A percentile compares a stretch with the other conserved stretches of the same genome.
phyloP scores from a whole-genome alignment of 495 filamentous ascomycete species.

The Baudoinia panamericana region DNA sequence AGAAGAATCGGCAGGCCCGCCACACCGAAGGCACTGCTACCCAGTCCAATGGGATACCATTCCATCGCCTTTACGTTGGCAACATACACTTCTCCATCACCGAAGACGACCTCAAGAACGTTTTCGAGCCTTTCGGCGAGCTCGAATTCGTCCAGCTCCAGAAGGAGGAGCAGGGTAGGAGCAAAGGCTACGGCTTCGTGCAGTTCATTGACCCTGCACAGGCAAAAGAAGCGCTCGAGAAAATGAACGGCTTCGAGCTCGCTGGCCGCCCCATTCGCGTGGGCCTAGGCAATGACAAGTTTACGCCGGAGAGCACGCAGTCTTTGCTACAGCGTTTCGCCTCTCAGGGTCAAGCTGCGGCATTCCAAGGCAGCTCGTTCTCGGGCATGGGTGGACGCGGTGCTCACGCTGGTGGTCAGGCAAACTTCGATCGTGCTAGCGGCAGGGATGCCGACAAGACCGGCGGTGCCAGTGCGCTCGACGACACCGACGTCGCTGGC shows the following conservation, averaged over 20 bases:
- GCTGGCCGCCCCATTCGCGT: conserved; percentile 95
- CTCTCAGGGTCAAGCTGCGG: conserved; percentile 53
- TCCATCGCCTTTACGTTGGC: conserved; percentile 97
- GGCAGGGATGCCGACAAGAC: conserved; percentile 85
- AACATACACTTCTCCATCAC: conserved; percentile 99
- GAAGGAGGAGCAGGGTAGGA: conserved; percentile 82
- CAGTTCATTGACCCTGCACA: conserved; percentile 93
- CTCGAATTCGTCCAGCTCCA: conserved; percentile 95
- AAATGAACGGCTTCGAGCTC: conserved; percentile 99
- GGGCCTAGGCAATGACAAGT: conserved; percentile 99
- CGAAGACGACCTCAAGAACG: conserved; percentile 86
- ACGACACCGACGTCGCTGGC: conserved; percentile 95
- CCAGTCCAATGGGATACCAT: conserved; percentile 65
- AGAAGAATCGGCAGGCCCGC: conserved; percentile 96
- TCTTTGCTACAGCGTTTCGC: conserved; percentile 82
- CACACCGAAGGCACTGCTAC: conserved; percentile 57
- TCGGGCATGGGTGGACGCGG: conserved; percentile 84
- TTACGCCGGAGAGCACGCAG: conserved; percentile 91
- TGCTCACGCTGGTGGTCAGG: conserved; percentile 61
- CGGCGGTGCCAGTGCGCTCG: conserved; percentile 84
- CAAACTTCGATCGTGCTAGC: conserved; percentile 82
- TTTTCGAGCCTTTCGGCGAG: conserved; percentile 97
- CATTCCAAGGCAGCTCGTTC: conserved; percentile 88
- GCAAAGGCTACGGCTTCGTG: conserved; percentile 94
- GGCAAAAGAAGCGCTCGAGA: conserved; percentile 86